Evolutionary conservation across 768 basidiomycete genomes (phyloP).

Genomic region (Gyrodon lividus): DNA sequence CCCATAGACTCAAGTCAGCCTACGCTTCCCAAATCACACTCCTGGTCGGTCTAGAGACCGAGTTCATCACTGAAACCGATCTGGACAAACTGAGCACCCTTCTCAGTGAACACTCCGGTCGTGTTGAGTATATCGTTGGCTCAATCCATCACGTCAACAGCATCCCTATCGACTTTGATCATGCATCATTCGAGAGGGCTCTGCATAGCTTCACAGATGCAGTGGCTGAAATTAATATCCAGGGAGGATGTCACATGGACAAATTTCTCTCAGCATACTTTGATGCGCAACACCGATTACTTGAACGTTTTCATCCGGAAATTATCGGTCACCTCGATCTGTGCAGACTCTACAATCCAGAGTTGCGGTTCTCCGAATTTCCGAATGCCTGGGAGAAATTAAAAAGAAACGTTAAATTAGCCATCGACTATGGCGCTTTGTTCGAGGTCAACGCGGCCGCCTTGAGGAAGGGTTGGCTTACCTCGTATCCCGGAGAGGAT

Average conservation of each 20-base stretch:
- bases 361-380: conserved; percentile 52
- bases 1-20: conserved; percentile 64
- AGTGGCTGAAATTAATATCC: conserved; percentile 21
- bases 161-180: conserved; percentile 92
- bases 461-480: conserved; percentile 86
- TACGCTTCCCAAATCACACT: conserved; percentile 71
- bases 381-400: conserved; percentile 62
- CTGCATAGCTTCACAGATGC: conserved; percentile 42
- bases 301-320: conserved; percentile 76
- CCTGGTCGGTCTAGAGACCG: conserved; percentile 91
- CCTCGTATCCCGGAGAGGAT: conserved; percentile 81
- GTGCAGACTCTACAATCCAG: conserved; percentile 80
- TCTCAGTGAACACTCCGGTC: conserved; percentile 44
- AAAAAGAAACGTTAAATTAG: conserved; percentile 71
- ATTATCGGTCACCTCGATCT: conserved; percentile 93
- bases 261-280: conserved; percentile 70
- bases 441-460: conserved; percentile 95
- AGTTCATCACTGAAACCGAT: conserved; percentile 74
- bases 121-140: conserved; percentile 88
- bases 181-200: conserved; percentile 61
- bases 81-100: conserved; percentile 55
- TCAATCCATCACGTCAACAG: conserved; percentile 88
- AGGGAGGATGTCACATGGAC: conserved; percentile 34
- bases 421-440: conserved; percentile 79
- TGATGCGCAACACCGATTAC: conserved; percentile 76